Evolutionary conservation across 2,329 filamentous ascomycete species (phyloP), one percentile per base, ranked within the genome.

Genomic region (Beauveria sp.): DNA sequence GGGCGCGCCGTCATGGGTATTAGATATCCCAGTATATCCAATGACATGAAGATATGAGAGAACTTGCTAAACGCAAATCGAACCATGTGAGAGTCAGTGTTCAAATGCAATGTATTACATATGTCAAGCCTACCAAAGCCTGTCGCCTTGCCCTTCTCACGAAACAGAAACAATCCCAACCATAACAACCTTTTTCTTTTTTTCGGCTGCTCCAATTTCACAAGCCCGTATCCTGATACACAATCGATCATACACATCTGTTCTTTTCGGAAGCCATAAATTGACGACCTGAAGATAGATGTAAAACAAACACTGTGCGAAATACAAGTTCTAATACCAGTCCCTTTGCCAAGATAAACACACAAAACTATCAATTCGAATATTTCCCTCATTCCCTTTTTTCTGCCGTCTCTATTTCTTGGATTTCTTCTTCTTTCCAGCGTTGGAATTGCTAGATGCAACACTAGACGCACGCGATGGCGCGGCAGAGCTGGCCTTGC

Each of bases 391-490:
- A 22, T 46, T 26, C n/a, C 44, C 24, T 22, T 59, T 48, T 61
- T 9, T 18, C 28, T 28, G 18, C 6, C 14, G 8, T 20, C 3
- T 55, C 56, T 52, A 62, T 40, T 59, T 55, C 44, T 44, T 63
- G n/a, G 44, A 43, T 26, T 59, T 59, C 56, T 60, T 63, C 57
- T 63, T 62, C 43, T 62, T 62, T 12, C 48, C 54, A 22, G 50
- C 50, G 26, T 53, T 61, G 30, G 88, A 89, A 43, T 80, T 82
- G 50, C 84, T 90, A 1, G 92, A 96, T 37, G 84, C 86, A 28
- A 97, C 91, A 72, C 94, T 97, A 5, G 88, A 93, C 18, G 92
- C 92, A 64, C 94, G 84, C 24, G 92, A 97, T 0, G 88, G 89
- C 5, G 87, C 82, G 5, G 88, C 83, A 1, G 92, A 94, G 61